A percentile compares a stretch with the other conserved stretches of the same genome.
Conservation (phyloP, 1,284 basidiomycete genomes). For the Ceratobasidium sp. region DNA sequence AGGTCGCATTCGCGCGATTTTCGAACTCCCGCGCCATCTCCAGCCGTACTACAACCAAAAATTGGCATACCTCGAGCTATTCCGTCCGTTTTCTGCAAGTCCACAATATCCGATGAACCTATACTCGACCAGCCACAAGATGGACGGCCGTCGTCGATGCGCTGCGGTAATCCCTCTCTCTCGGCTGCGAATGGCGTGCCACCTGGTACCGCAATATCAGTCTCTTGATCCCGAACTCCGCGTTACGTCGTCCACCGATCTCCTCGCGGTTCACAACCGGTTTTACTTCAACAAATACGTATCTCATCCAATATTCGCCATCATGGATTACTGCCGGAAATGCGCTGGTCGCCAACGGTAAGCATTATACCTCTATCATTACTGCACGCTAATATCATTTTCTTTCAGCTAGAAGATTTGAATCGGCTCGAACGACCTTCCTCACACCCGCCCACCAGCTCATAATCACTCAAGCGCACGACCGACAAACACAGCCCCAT, state of each 20-base stretch:
- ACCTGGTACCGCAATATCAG: background rate
- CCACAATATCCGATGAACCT: background rate
- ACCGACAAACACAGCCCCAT: no score
- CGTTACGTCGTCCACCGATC: background rate
- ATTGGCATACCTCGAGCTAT: conserved; percentile 5
- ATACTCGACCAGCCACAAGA: conserved; percentile 2
- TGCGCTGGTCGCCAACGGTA: no score
- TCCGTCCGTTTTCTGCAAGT: conserved; percentile 10
- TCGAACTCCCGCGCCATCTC: background rate
- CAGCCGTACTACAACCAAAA: background rate
- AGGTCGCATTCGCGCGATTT: conserved; percentile 14
- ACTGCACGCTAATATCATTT: no score
- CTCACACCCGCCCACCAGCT: conserved; percentile 69
- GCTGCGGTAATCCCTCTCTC: background rate
- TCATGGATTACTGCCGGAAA: background rate
- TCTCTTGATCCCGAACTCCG: background rate
- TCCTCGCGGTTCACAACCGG: background rate
- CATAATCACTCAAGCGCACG: no score
- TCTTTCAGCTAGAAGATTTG: no score
- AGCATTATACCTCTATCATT: no score
- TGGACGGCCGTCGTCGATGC: background rate
- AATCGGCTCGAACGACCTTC: no score
- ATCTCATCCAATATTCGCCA: background rate
- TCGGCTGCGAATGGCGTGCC: background rate
- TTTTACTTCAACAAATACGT: conserved; percentile 21